Evolutionary conservation across 192 early-diverging fungal species (phyloP).

Genomic region (Backusella mclennaniae): DNA sequence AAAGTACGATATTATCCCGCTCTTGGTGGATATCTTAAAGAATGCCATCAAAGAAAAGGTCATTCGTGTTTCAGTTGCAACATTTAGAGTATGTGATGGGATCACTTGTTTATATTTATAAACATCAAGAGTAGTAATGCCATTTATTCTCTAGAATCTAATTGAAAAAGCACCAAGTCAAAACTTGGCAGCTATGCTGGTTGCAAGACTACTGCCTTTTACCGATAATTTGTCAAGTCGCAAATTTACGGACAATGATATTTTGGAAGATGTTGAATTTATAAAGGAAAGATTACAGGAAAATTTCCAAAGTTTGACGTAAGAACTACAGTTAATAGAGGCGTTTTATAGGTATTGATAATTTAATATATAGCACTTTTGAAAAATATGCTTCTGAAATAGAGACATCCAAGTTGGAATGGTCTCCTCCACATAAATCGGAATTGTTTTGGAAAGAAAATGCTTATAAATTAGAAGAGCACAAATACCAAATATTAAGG

Average conservation of each 20-base stretch:
- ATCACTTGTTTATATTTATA: too few relatives aligned
- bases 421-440: slow-evolving; percentile 91
- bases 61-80: slow-evolving; percentile 87
- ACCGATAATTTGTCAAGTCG: slow-evolving; percentile 74
- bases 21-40: slow-evolving; percentile 88
- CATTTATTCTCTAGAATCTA: slow-evolving; percentile 61
- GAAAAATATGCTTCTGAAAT: slow-evolving; percentile 95
- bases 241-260: slow-evolving; percentile 92
- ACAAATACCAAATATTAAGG: slow-evolving; percentile 73
- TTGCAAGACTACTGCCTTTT: slow-evolving; percentile 71
- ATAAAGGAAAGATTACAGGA: slow-evolving; percentile 74
- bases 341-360: too few relatives aligned
- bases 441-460: slow-evolving; percentile 97
- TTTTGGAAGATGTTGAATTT: slow-evolving; percentile 74
- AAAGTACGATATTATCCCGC: slow-evolving; percentile 80
- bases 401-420: slow-evolving; percentile 79
- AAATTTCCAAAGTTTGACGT: slow-evolving; percentile 79
- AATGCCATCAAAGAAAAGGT: slow-evolving; percentile 97
- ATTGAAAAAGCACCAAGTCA: slow-evolving; percentile 73
- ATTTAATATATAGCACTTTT: slow-evolving; percentile 64
- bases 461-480: slow-evolving; percentile 74
- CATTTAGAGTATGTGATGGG: slow-evolving; percentile 59
- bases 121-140: not conserved
- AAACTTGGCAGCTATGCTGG: slow-evolving; percentile 86
- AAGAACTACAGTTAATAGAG: slow-evolving; percentile 1